A percentile compares a stretch with the other conserved stretches of the same genome.
These are phyloP conservation scores for Epichloe sibirici DNA, from an alignment of 2,329 filamentous ascomycete genomes.

Conservation along the genomic window DNA sequence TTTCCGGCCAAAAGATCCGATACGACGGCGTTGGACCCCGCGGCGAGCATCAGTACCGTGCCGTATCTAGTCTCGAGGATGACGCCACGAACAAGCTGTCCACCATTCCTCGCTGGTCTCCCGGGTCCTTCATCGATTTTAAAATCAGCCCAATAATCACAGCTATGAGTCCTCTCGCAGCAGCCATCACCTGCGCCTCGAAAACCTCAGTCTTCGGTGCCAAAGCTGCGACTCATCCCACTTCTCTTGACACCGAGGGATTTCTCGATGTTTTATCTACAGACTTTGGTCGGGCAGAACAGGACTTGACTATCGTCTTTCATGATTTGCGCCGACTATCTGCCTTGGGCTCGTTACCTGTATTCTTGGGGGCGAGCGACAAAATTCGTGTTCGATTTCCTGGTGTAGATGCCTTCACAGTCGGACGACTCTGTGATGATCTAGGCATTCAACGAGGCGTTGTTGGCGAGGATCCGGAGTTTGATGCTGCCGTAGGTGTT, in stretches of 20 bases:
- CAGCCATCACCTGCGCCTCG: slow-evolving; percentile 35
- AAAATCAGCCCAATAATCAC: slow-evolving; percentile 80
- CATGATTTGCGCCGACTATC: slow-evolving; percentile 72
- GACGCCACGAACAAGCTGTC: slow-evolving; percentile 58
- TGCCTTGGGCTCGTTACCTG: slow-evolving; percentile 68
- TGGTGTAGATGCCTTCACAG: slow-evolving; percentile 72
- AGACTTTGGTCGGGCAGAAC: slow-evolving; percentile 78
- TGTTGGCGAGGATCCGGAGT: slow-evolving; percentile 64
- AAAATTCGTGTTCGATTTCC: slow-evolving; percentile 76
- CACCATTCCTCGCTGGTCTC: slow-evolving; percentile 38
- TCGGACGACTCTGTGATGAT: slow-evolving; percentile 76
- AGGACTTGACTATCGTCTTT: slow-evolving; percentile 68
- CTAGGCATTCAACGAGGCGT: slow-evolving; percentile 71
- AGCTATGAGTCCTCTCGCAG: slow-evolving; percentile 61
- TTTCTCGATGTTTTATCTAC: slow-evolving; percentile 75
- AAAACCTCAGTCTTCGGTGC: slow-evolving; percentile 31
- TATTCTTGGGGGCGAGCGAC: slow-evolving; percentile 56
- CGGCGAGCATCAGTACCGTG: slow-evolving; percentile 69
- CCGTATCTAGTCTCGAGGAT: slow-evolving; percentile 63
- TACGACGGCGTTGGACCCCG: slow-evolving; percentile 66
- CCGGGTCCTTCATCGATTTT: slow-evolving; percentile 84
- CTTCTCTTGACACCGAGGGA: slow-evolving; percentile 67
- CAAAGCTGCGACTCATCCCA: slow-evolving; percentile 28
- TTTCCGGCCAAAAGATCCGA: slow-evolving; percentile 79
- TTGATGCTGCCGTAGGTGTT: slow-evolving; percentile 53